Evolutionary conservation across 306 rosid genomes (phyloP).

Genomic region (Cucumis melo): DNA sequence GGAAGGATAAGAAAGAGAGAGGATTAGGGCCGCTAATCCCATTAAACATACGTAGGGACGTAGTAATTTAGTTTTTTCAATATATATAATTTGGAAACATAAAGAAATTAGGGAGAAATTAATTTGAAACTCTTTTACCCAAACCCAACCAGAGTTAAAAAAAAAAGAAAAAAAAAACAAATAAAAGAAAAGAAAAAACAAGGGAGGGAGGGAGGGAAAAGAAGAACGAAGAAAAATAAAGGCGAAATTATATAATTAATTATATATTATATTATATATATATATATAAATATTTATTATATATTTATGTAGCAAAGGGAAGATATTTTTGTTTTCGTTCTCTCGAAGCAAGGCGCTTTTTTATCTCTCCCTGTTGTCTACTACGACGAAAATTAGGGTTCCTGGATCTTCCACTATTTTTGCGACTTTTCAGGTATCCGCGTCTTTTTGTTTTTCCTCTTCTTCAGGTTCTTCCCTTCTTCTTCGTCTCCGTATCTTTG

Average conservation of each 20-base stretch:
- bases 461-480: not conserved
- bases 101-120: not conserved
- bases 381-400: conserved; percentile 34
- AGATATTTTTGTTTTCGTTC: conserved; percentile 37
- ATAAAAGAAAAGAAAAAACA: not conserved
- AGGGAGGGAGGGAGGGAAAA: not conserved
- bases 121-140: not conserved
- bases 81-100: not conserved
- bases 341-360: conserved; percentile 21
- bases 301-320: not conserved
- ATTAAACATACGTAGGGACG: not conserved
- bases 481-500: not conserved
- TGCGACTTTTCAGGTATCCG: conserved; percentile 17
- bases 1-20: not conserved
- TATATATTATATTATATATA: too few species aligned
- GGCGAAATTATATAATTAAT: not conserved
- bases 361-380: conserved; percentile 4
- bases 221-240: not conserved
- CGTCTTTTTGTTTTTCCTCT: conserved; percentile 13
- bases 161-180: not conserved
- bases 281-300: too few species aligned
- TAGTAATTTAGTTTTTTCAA: not conserved
- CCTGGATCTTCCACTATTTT: conserved; percentile 28
- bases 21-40: not conserved
- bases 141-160: not conserved